Evolutionary conservation across 352 stramenopile genomes (phyloP).

Genomic region (Pythium periplocum): DNA sequence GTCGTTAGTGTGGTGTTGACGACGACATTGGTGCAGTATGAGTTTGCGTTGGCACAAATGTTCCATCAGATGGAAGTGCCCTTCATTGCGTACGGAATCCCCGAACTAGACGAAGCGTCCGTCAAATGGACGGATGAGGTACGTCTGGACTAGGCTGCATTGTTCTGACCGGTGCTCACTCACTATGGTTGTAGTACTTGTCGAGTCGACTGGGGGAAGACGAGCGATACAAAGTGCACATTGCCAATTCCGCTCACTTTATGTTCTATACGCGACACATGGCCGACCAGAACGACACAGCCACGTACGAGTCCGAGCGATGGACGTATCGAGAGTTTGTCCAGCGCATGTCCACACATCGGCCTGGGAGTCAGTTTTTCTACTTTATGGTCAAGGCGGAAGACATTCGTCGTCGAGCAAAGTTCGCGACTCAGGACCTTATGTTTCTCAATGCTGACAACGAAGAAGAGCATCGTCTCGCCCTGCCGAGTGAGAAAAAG

Average conservation of each 20-base stretch:
- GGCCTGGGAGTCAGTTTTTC: conserved; percentile 29
- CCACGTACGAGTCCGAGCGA: conserved; percentile 42
- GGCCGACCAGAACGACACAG: conserved; percentile 22
- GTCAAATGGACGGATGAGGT: conserved; percentile 76
- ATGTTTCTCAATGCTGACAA: conserved; percentile 86
- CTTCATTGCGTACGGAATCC: conserved; percentile 92
- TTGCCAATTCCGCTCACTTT: conserved; percentile 89
- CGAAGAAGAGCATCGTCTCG: too few species aligned
- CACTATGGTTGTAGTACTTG: conserved; percentile 30
- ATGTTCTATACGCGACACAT: conserved; percentile 88
- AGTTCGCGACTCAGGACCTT: conserved; percentile 85
- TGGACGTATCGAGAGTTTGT: conserved; percentile 65
- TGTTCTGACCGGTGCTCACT: too few species aligned
- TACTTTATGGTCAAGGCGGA: conserved; percentile 57
- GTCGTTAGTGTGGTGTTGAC: background rate
- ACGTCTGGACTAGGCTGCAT: too few species aligned
- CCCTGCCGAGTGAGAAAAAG: too few species aligned
- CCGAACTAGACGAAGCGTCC: conserved; percentile 60
- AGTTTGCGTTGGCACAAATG: conserved; percentile 82
- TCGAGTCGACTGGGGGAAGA: conserved; percentile 32
- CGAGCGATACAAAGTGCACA: conserved; percentile 55
- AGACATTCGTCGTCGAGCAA: conserved; percentile 29
- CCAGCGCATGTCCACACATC: conserved; percentile 14
- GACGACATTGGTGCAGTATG: conserved; percentile 34
- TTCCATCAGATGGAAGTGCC: conserved; percentile 91